phyloP scores from a whole-genome alignment of 139 green algal genomes.

The Edaphochlamys debaryana region DNA sequence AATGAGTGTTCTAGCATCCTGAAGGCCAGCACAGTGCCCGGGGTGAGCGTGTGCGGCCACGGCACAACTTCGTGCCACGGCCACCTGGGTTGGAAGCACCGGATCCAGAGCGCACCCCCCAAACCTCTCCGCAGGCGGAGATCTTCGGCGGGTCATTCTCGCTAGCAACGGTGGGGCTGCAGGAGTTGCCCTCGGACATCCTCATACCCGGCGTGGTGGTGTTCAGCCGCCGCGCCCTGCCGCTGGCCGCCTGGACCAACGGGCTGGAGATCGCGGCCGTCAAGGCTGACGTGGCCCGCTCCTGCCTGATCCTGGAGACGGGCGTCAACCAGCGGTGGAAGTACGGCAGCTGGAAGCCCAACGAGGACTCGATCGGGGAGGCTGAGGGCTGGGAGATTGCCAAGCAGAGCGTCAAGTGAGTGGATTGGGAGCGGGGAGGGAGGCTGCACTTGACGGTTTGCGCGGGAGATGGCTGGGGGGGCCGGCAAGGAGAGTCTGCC shows the following conservation, averaged over 20 bases:
- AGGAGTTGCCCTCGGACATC: conserved; percentile 58
- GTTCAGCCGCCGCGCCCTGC: conserved; percentile 86
- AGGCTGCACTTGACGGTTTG: neutral
- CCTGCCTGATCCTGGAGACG: conserved; percentile 94
- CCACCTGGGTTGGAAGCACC: too few relatives aligned
- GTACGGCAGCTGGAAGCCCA: conserved; percentile 88
- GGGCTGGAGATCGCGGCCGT: conserved; percentile 90
- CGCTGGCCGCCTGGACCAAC: conserved; percentile 96
- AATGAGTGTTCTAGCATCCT: too few relatives aligned
- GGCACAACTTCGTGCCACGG: too few relatives aligned
- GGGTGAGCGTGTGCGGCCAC: too few relatives aligned
- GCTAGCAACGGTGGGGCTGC: conserved; percentile 51
- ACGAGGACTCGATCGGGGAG: conserved; percentile 81
- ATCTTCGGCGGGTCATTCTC: conserved; percentile 77
- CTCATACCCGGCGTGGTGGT: conserved; percentile 90
- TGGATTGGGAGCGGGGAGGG: conserved; percentile 42
- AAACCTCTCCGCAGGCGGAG: conserved; percentile 36
- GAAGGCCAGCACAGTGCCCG: too few relatives aligned
- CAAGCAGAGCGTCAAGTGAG: conserved; percentile 79
- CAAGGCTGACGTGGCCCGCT: conserved; percentile 63
- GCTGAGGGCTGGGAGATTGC: conserved; percentile 91
- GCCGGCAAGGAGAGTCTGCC: too few relatives aligned
- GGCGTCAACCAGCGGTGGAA: conserved; percentile 93
- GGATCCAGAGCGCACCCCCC: too few relatives aligned
- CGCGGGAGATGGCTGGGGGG: neutral